These are phyloP conservation scores for Nicotiana sylvestris DNA, from an alignment of 257 asterid species.

Conservation along the genomic window DNA sequence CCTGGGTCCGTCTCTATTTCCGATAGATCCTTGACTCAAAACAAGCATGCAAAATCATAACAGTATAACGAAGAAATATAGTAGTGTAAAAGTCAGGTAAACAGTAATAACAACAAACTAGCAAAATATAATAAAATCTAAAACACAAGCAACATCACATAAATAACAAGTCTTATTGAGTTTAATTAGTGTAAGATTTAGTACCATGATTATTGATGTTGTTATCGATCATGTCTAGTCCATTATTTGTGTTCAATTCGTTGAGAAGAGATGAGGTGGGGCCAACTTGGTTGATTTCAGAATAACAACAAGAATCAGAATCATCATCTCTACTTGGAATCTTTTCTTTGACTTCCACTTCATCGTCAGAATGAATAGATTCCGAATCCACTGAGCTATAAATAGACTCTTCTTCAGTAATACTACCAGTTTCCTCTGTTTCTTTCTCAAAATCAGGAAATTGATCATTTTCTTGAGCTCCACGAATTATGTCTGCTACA, in stretches of 20 bases:
- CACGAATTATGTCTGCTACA: not conserved
- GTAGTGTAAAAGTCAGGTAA: too few species aligned
- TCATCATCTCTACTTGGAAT: constrained; percentile 20
- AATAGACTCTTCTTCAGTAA: constrained; percentile 22
- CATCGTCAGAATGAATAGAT: constrained; percentile 16
- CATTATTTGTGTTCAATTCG: not conserved
- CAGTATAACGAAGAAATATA: too few species aligned
- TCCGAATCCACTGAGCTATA: constrained; percentile 47
- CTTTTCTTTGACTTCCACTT: constrained; percentile 32
- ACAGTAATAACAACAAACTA: too few species aligned
- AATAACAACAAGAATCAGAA: constrained; percentile 26
- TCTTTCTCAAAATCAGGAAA: constrained; percentile 13
- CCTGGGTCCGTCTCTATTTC: rapidly evolving
- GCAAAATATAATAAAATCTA: too few species aligned
- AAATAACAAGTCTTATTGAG: too few species aligned
- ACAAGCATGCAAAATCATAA: too few species aligned
- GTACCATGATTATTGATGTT: constrained; percentile 8
- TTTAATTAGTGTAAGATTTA: not conserved
- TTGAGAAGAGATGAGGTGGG: constrained; percentile 38
- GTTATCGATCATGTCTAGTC: not conserved
- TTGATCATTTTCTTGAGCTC: not conserved
- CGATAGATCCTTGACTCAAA: too few species aligned
- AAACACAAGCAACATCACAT: too few species aligned
- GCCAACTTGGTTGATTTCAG: constrained; percentile 23
- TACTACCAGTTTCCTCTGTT: constrained; percentile 8